Evolutionary conservation across 768 basidiomycete genomes (phyloP).

Genomic region (Sarcomyxa edulis): DNA sequence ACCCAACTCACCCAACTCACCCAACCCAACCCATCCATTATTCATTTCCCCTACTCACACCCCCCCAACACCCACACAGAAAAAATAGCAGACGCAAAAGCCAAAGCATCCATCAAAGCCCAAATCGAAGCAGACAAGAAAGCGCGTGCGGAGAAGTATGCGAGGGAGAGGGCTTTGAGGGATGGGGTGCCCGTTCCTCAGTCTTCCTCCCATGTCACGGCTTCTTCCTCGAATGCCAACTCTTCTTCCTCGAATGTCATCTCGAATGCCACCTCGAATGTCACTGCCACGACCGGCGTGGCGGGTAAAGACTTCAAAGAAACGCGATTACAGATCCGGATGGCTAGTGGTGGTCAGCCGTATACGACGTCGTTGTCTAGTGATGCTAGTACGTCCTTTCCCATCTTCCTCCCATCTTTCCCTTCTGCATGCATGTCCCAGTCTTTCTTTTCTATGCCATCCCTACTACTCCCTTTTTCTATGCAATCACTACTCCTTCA

Average conservation of each 20-base stretch:
- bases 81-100: constrained; percentile 85
- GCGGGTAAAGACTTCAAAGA: constrained; percentile 78
- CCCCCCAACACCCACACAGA: constrained; percentile 55
- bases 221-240: constrained; percentile 24
- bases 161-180: constrained; percentile 86
- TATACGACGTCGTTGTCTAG: constrained; percentile 78
- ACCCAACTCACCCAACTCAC: not conserved
- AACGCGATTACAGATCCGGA: constrained; percentile 85
- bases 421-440: not conserved
- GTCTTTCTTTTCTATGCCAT: not conserved
- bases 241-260: constrained; percentile 23
- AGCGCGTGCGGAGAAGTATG: constrained; percentile 81
- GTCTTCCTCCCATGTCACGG: constrained; percentile 5
- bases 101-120: constrained; percentile 81
- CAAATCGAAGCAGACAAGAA: constrained; percentile 95
- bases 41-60: not conserved
- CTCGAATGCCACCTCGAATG: constrained; percentile 26
- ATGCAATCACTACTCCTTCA: not conserved
- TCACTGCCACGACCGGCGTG: constrained; percentile 32
- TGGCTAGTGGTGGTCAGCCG: constrained; percentile 77
- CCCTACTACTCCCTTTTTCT: not conserved
- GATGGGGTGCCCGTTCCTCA: constrained; percentile 54
- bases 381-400: constrained; percentile 56
- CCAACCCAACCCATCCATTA: not conserved
- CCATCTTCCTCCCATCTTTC: not conserved